Base-by-base conservation (phyloP, 1,284 basidiomycete genomes). In the Boletus subluridellus region DNA sequence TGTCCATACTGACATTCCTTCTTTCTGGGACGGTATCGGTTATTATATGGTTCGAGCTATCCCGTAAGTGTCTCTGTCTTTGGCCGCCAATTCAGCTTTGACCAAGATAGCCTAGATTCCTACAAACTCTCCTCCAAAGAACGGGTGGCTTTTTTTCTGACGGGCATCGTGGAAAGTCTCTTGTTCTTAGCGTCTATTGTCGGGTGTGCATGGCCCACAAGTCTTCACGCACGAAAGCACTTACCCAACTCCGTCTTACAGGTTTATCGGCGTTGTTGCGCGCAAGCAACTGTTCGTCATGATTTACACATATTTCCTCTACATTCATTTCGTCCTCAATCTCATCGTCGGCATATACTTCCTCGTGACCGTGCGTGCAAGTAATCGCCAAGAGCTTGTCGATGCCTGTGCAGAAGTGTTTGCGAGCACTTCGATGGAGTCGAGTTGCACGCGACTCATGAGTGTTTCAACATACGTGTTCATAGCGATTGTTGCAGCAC, bases 261-360 rank as follows among this genome's bases (percentile, higher is more conserved):
- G 84, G 30, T 80, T 87, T 58, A 75, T 84, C 44, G 86, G 87
- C 28, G 78, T 80, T 1, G 75, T 85, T 54, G 79, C 82, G 45
- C 81, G 81, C 63, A 86, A 86, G 65, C 83, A 84, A 68, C 65
- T 74, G 3, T 85, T 88, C 66, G 76, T 84, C 53, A 78, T 77
- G 65, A 75, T 78, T 32, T 87, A 86, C 63, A 75, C 81, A 5
- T 82, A 81, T 62, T 80, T 82, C 66, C 73, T 84, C 59, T 84
- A 83, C 71, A 61, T 78, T 59, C 83, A 87, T 72, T 79, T 86
- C 65, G 42, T 82, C 60, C 59, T 86, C 74, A 85, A 84, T 66
- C 59, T 87, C 64, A 77, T 70, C 26, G 77, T 82, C 54, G 82
- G 81, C 34, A 70, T 70, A 54, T 86, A 80, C 68, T 76, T 86